A percentile compares a stretch with the other conserved stretches of the same genome.
These are phyloP conservation scores for Trapa incisa DNA, from an alignment of 345 rosid species.

Conservation along the genomic window DNA sequence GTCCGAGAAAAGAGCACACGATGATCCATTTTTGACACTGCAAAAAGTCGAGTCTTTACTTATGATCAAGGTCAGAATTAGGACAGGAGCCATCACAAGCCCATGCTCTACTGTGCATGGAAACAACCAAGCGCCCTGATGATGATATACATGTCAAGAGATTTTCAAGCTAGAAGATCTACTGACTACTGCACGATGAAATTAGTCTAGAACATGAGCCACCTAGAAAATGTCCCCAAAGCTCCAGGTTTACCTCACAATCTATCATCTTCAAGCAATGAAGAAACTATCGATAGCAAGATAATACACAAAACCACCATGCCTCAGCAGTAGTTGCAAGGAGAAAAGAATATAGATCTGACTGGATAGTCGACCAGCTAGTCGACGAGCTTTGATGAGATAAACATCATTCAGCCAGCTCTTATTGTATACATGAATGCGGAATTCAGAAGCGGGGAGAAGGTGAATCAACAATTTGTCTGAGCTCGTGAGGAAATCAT, in stretches of 20 bases:
- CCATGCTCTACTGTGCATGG: too few relatives aligned
- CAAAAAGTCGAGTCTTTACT: too few relatives aligned
- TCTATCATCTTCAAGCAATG: background rate
- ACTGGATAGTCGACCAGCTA: too few relatives aligned
- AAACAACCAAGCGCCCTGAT: background rate
- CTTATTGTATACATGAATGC: background rate
- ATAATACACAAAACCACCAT: background rate
- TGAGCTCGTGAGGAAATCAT: background rate
- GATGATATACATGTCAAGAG: too few relatives aligned
- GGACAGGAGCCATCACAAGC: too few relatives aligned
- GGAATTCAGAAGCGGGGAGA: background rate
- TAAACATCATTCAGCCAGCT: background rate
- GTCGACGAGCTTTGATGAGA: background rate
- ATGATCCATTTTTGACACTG: too few relatives aligned
- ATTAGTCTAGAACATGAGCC: background rate
- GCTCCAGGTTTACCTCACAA: background rate
- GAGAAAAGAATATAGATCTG: background rate
- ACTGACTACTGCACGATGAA: background rate
- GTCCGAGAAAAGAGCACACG: too few relatives aligned
- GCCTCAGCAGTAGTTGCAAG: background rate
- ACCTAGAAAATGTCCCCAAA: background rate
- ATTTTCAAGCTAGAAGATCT: too few relatives aligned
- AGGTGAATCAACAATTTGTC: conserved; percentile 5
- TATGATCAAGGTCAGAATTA: too few relatives aligned
- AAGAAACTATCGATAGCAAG: background rate